Evolutionary conservation across 805 yeast species (phyloP).

Genomic region (Pichia kluyveri): DNA sequence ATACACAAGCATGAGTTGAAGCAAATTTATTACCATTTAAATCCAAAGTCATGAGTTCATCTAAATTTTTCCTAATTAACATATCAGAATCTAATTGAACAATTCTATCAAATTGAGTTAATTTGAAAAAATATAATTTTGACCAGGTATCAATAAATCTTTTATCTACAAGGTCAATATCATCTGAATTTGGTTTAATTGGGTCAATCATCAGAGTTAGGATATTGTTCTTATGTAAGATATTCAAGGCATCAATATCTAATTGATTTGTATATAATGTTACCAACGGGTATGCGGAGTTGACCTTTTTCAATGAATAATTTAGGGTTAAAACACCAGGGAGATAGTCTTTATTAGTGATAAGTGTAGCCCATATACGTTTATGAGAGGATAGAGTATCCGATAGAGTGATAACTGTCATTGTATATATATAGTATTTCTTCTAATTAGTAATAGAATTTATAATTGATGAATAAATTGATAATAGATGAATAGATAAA

Average conservation of each 20-base stretch:
- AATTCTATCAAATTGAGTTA: constrained; percentile 42
- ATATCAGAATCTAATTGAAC: constrained; percentile 53
- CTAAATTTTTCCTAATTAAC: constrained; percentile 49
- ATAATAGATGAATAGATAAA: too few species aligned
- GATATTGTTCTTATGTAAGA: constrained; percentile 32
- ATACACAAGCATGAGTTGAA: constrained; percentile 53
- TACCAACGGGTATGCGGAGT: constrained; percentile 42
- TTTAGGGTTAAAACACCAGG: constrained; percentile 44
- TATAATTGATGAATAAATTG: too few species aligned
- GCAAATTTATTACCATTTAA: constrained; percentile 37
- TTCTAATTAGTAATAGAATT: too few species aligned
- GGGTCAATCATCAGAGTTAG: constrained; percentile 32
- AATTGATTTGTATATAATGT: constrained; percentile 45
- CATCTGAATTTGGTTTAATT: constrained; percentile 31
- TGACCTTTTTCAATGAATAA: constrained; percentile 33
- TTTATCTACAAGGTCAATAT: constrained; percentile 35
- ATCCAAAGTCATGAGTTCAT: constrained; percentile 44
- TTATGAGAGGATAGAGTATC: constrained; percentile 5
- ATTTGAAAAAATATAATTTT: constrained; percentile 45
- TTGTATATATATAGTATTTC: too few species aligned
- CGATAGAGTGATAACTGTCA: neutral
- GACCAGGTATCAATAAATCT: constrained; percentile 57
- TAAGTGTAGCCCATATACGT: constrained; percentile 46
- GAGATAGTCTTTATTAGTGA: constrained; percentile 43
- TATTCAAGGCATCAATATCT: constrained; percentile 30